Conservation (phyloP, 2,329 filamentous ascomycete species). For the Fusarium devonianum region DNA sequence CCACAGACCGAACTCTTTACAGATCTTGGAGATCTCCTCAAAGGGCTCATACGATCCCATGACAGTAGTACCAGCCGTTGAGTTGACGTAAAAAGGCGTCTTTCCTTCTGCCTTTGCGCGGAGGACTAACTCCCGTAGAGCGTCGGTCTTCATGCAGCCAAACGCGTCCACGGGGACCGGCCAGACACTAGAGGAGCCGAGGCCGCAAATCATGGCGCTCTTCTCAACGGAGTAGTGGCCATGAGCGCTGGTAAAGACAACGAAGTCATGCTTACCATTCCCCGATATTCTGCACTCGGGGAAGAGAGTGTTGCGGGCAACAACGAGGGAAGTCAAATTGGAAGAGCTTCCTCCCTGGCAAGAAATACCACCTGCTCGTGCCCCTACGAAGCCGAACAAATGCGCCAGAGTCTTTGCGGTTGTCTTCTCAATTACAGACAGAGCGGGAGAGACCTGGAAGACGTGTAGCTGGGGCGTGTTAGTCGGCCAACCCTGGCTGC, state of each 20-base stretch:
- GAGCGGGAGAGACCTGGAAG: slow-evolving; percentile 89
- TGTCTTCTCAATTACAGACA: slow-evolving; percentile 87
- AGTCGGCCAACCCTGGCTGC: slow-evolving; percentile 1
- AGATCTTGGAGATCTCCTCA: slow-evolving; percentile 71
- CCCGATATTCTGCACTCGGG: slow-evolving; percentile 79
- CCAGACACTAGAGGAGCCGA: slow-evolving; percentile 78
- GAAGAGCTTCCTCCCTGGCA: slow-evolving; percentile 85
- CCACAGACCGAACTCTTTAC: slow-evolving; percentile 79
- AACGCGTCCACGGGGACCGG: slow-evolving; percentile 74
- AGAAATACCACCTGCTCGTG: slow-evolving; percentile 75
- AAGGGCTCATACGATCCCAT: slow-evolving; percentile 89
- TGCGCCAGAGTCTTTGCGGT: slow-evolving; percentile 76
- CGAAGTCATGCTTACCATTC: slow-evolving; percentile 70
- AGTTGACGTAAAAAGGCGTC: slow-evolving; percentile 93
- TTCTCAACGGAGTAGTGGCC: slow-evolving; percentile 97
- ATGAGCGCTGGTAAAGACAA: slow-evolving; percentile 86
- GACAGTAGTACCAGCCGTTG: slow-evolving; percentile 94
- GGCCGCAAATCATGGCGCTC: slow-evolving; percentile 87
- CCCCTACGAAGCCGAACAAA: slow-evolving; percentile 78
- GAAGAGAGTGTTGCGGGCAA: slow-evolving; percentile 86
- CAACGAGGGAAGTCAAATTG: slow-evolving; percentile 84
- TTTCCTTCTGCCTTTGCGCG: slow-evolving; percentile 70
- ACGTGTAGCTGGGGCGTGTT: slow-evolving; percentile 65
- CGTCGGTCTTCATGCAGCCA: slow-evolving; percentile 74
- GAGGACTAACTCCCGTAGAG: slow-evolving; percentile 68